Evolutionary conservation across 1,284 basidiomycete genomes (phyloP).

Genomic region (Grifola frondosa): DNA sequence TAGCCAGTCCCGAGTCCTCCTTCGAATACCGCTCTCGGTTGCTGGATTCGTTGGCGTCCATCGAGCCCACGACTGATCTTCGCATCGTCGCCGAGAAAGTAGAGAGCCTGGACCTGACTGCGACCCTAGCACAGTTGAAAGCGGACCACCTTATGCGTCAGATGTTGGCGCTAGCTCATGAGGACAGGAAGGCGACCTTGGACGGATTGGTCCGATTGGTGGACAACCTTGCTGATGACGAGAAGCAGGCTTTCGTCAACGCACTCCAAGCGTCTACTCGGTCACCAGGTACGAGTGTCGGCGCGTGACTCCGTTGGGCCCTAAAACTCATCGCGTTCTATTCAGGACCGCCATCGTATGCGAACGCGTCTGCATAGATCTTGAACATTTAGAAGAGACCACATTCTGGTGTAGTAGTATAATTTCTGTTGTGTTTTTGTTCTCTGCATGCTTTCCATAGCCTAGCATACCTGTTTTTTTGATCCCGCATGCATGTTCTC

Average conservation of each 20-base stretch:
- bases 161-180: slow-evolving; percentile 61
- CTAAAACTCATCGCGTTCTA: background rate
- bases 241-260: slow-evolving; percentile 60
- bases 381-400: background rate
- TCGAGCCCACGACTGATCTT: slow-evolving; percentile 52
- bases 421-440: background rate
- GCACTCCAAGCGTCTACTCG: slow-evolving; percentile 58
- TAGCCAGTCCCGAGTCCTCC: slow-evolving; percentile 62
- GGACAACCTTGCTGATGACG: slow-evolving; percentile 71
- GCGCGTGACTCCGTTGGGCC: background rate
- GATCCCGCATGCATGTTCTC: background rate
- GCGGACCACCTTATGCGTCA: slow-evolving; percentile 63
- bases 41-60: slow-evolving; percentile 56
- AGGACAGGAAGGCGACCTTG: slow-evolving; percentile 69
- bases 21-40: slow-evolving; percentile 60
- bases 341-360: slow-evolving; percentile 27
- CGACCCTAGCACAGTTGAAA: slow-evolving; percentile 59
- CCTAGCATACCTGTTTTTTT: slow-evolving; percentile 9
- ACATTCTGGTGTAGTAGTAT: slow-evolving; percentile 9
- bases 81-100: slow-evolving; percentile 58
- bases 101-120: slow-evolving; percentile 65
- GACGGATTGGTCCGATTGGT: slow-evolving; percentile 66
- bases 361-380: slow-evolving; percentile 18
- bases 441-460: slow-evolving; percentile 5
- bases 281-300: slow-evolving; percentile 43